Evolutionary conservation across 2,329 filamentous ascomycete species (phyloP).

Genomic region (Claviceps lovelessii): DNA sequence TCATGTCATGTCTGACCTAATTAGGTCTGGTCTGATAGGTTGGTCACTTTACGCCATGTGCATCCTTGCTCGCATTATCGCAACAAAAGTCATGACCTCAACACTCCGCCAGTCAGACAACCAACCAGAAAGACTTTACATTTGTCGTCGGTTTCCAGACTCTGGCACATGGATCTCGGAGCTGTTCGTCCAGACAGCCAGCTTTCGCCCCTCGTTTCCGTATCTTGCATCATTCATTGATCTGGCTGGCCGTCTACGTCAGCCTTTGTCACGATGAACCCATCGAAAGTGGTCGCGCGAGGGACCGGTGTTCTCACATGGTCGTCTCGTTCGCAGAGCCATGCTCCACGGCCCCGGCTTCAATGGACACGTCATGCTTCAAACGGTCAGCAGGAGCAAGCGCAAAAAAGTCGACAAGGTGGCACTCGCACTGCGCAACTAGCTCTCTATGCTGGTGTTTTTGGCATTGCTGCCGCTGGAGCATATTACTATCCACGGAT

Average conservation of each 20-base stretch:
- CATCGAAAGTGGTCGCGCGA: constrained; percentile 16
- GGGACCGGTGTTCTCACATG: constrained; percentile 13
- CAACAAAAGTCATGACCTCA: constrained; percentile 1
- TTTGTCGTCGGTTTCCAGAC: neutral
- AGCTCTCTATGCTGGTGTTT: constrained; percentile 16
- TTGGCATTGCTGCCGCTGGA: constrained; percentile 25
- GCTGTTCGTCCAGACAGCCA: neutral
- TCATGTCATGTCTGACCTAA: too few relatives aligned
- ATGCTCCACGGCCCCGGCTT: constrained; percentile 14
- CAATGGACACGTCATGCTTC: constrained; percentile 19
- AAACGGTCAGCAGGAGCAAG: constrained; percentile 8
- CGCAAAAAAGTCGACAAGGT: constrained; percentile 9
- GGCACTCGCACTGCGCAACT: constrained; percentile 11
- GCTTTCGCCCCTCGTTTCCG: neutral
- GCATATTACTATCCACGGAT: constrained; percentile 25
- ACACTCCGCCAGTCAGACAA: neutral
- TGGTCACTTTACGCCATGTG: neutral
- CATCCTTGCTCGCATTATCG: neutral
- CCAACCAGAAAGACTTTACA: neutral
- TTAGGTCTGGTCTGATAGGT: neutral
- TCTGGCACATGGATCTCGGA: neutral
- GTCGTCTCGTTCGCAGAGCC: constrained; percentile 10
- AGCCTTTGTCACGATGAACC: constrained; percentile 16
- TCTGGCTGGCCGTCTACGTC: neutral
- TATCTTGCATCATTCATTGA: neutral